Evolutionary conservation across 371 early-diverging fungal genomes (phyloP), one percentile per base, ranked within the genome.

Genomic region (Polyrhizophydium stewartii): DNA sequence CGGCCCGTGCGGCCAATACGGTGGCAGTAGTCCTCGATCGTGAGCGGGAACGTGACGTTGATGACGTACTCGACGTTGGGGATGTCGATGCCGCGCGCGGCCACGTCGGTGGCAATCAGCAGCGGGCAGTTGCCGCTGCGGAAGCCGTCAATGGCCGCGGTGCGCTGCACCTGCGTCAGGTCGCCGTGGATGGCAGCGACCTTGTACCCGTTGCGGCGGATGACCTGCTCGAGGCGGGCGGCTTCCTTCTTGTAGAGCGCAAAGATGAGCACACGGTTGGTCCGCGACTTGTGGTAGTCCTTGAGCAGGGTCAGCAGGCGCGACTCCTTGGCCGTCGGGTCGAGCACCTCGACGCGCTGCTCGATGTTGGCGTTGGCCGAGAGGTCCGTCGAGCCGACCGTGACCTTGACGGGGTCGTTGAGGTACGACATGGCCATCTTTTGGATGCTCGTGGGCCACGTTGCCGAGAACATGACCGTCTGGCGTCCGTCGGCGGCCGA

Each of bases 1-100:
- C 98, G 89, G 12, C 94, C 99, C 6, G 99, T 98, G 66, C 99
- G 88, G 41, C 99, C 99, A 63, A 74, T 73, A 66, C 96, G 89
- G 71, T 94, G 96, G 52, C 94, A 89, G 75, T 91, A 97, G 63
- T 92, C 92, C 69, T 98, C 97, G 58, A 93, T 92, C 51, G 93
- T 94, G 65, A 92, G 77, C 12, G 99, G 99, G 79, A 98, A 96
- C 40, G 97, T 96, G 66, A 92, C 86, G 78, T 99, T 99, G 76
- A 99, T 91, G 17, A 99, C 99, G 68, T 92, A 89, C 63, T 92
- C 92, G n/a, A 99, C 92, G 60, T 93, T 88, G 37, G 97, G 94
- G 64, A 99, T 92, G 79, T 98, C 97, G 64, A 98, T 82, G 59
- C 99, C 99, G 79, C 99, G 92, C 30, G 98, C 98, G 27, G 99